phyloP scores from a whole-genome alignment of 768 basidiomycete species.

The Mycena indigotica region DNA sequence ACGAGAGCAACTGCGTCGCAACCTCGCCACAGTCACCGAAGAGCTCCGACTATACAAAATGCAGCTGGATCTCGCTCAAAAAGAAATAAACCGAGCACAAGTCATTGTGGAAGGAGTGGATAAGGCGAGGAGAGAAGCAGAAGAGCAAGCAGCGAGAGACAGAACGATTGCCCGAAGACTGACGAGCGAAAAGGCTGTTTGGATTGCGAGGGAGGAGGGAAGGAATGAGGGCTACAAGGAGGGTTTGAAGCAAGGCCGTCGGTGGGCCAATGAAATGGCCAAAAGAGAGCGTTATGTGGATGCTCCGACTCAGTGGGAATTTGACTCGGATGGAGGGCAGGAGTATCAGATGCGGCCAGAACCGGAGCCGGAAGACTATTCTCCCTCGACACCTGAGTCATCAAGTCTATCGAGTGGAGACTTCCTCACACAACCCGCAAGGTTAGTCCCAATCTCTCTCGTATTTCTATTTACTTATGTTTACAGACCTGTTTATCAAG shows the following conservation, averaged over 20 bases:
- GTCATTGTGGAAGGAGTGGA: conserved; percentile 50
- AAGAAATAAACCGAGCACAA: conserved; percentile 57
- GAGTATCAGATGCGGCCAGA: too few relatives aligned
- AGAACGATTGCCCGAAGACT: conserved; percentile 53
- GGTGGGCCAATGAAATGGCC: conserved; percentile 12
- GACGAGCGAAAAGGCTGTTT: conserved; percentile 52
- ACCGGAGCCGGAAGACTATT: neutral
- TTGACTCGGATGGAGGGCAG: conserved; percentile 1
- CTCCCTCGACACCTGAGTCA: neutral
- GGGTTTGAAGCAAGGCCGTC: conserved; percentile 36
- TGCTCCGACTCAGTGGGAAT: neutral
- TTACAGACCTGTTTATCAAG: neutral
- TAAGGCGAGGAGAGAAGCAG: conserved; percentile 58
- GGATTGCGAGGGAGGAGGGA: conserved; percentile 61
- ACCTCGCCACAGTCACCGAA: conserved; percentile 38
- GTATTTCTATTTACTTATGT: neutral
- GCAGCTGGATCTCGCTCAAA: conserved; percentile 60
- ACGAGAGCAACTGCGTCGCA: conserved; percentile 32
- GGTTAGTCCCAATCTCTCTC: neutral
- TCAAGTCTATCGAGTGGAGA: neutral
- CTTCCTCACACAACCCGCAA: neutral
- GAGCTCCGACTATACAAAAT: conserved; percentile 60
- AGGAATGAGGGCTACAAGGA: conserved; percentile 52
- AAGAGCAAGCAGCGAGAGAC: conserved; percentile 53
- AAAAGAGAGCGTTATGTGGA: neutral